Evolutionary conservation across 345 rosid genomes (phyloP).

Genomic region (Salix suchowensis): DNA sequence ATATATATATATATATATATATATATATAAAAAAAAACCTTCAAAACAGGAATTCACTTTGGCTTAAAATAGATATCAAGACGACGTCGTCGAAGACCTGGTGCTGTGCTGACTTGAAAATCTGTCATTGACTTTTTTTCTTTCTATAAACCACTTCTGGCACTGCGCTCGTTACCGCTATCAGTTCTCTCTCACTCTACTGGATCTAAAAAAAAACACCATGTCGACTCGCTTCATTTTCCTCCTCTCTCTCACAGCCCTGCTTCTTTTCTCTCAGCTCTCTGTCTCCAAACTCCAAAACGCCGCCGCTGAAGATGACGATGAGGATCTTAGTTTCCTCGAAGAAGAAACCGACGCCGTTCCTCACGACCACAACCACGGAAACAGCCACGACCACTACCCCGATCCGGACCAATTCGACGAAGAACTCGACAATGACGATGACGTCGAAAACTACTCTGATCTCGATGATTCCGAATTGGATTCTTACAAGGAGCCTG

Average conservation of each 20-base stretch:
- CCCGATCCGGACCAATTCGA: conserved; percentile 58
- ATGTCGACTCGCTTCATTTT: conserved; percentile 25
- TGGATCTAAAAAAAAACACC: conserved; percentile 9
- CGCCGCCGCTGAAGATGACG: conserved; percentile 33
- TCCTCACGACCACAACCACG: conserved; percentile 13
- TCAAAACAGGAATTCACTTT: too few relatives aligned
- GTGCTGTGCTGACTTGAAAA: too few relatives aligned
- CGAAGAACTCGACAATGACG: background rate
- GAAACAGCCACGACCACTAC: conserved; percentile 40
- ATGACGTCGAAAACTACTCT: conserved; percentile 45
- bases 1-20: too few relatives aligned
- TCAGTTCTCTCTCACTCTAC: conserved; percentile 12
- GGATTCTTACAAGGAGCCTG: conserved; percentile 53
- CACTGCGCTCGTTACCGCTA: background rate
- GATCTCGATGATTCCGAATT: conserved; percentile 58
- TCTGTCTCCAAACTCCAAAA: conserved; percentile 31
- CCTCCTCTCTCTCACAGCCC: conserved; percentile 34
- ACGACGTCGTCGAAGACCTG: too few relatives aligned
- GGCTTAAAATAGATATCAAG: too few relatives aligned
- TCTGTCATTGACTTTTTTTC: background rate
- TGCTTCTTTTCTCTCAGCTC: conserved; percentile 48
- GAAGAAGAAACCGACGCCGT: conserved; percentile 43
- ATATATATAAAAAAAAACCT: too few relatives aligned
- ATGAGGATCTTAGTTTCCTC: conserved; percentile 81
- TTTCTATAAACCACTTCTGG: background rate